phyloP scores from a whole-genome alignment of 768 basidiomycete species.

The Boletus huronensis region DNA sequence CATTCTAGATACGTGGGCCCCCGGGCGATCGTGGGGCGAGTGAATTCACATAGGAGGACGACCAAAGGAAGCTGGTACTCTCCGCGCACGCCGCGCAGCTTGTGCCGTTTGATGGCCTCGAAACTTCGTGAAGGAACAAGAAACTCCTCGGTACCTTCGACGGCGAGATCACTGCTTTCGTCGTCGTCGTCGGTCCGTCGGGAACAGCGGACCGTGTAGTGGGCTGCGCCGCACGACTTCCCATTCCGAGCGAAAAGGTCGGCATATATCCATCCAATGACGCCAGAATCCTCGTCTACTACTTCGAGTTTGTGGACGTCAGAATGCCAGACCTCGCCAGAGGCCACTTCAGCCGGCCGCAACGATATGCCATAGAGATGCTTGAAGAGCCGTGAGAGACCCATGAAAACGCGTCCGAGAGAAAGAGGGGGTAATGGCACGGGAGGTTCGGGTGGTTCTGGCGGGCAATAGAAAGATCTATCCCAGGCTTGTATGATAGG shows the following conservation, averaged over 20 bases:
- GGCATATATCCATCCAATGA: conserved; percentile 93
- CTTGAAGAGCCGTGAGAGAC: conserved; percentile 83
- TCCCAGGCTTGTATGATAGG: conserved; percentile 93
- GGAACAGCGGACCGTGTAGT: conserved; percentile 96
- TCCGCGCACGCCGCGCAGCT: conserved; percentile 59
- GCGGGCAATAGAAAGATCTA: conserved; percentile 87
- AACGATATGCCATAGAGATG: conserved; percentile 84
- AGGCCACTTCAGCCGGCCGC: conserved; percentile 60
- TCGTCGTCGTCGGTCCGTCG: conserved; percentile 92
- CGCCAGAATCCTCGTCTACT: conserved; percentile 79
- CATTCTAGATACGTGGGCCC: conserved; percentile 79
- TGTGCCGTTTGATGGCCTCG: conserved; percentile 58
- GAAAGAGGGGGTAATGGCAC: conserved; percentile 73
- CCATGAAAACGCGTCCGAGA: conserved; percentile 88
- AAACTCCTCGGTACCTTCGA: conserved; percentile 37
- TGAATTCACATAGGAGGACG: conserved; percentile 87
- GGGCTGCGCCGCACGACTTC: conserved; percentile 90
- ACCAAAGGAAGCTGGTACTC: conserved; percentile 88
- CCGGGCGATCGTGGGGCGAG: conserved; percentile 52
- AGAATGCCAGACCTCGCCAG: conserved; percentile 86
- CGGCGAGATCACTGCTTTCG: conserved; percentile 54
- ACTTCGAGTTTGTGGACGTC: conserved; percentile 93
- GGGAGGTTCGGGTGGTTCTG: conserved; percentile 71
- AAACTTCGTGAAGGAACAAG: conserved; percentile 56
- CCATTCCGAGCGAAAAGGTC: conserved; percentile 84